These are phyloP conservation scores for Cyberlindnera saturnus DNA, from an alignment of 805 yeast species.

Conservation along the genomic window DNA sequence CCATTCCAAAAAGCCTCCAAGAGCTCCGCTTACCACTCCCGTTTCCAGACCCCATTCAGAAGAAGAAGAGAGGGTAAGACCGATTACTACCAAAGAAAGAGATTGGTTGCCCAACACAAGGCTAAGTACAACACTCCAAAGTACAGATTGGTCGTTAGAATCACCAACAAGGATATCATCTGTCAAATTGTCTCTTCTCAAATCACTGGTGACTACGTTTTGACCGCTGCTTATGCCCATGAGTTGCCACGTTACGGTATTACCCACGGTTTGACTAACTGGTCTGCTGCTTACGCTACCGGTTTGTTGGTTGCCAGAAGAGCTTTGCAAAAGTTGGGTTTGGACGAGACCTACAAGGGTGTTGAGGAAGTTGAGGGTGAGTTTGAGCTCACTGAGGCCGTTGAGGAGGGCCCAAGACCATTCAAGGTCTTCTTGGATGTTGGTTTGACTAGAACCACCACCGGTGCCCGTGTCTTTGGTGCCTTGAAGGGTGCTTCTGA, in stretches of 20 bases:
- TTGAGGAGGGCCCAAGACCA: constrained; percentile 99
- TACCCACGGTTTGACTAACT: constrained; percentile 97
- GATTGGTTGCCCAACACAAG: constrained; percentile 99
- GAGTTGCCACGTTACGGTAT: constrained; percentile 98
- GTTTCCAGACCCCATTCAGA: constrained; percentile 99
- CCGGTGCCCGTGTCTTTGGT: constrained; percentile 99
- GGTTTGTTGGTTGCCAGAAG: constrained; percentile 99
- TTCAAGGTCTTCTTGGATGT: constrained; percentile 99
- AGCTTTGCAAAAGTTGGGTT: constrained; percentile 94
- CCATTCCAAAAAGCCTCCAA: constrained; percentile 67
- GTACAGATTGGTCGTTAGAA: constrained; percentile 98
- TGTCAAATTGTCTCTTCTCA: constrained; percentile 96
- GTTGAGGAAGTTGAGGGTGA: constrained; percentile 99
- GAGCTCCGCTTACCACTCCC: constrained; percentile 94
- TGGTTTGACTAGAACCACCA: constrained; percentile 99
- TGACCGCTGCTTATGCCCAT: constrained; percentile 97
- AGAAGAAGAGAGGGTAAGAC: constrained; percentile 99
- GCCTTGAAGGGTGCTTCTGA: constrained; percentile 99
- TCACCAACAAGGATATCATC: constrained; percentile 99
- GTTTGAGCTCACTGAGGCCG: constrained; percentile 97
- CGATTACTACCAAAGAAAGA: constrained; percentile 99
- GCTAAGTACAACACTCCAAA: constrained; percentile 99
- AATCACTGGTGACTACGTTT: constrained; percentile 93
- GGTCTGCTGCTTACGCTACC: constrained; percentile 99
- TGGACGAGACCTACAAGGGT: constrained; percentile 97